Evolutionary conservation across 768 basidiomycete species (phyloP), one percentile per base, ranked within the genome.

Genomic region (Kockovaella imperatae): DNA sequence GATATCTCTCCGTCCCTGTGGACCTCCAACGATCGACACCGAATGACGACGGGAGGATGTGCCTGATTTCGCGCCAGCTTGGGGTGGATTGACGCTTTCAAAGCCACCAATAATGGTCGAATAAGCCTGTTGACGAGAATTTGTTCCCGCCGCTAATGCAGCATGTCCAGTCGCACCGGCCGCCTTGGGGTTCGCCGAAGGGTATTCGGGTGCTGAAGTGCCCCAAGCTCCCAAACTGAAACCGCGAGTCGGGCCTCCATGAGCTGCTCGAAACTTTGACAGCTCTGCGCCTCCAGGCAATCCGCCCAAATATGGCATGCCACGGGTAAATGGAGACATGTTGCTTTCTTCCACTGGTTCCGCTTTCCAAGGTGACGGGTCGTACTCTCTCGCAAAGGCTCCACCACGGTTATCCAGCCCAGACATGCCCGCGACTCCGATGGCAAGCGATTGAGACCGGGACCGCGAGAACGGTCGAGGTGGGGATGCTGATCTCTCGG

Each of bases 1-100:
- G 13, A 68, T 62, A 17, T 67, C 67, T 35, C 69, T 46, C 17
- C 66, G 34, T 17, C 66, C 64, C 15, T 57, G 57, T 2, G 62
- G 62, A 13, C 68, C 66, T 36, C 62, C 57, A 7, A 67, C 65
- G 11, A 70, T 63, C 6, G 67, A 68, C 10, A 70, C 63, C 30
- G 58, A 61, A 36, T 70, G 69, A 28, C 69, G 45, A 14, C 69
- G 45, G 23, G 55, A 59, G 17, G 60, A 63, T 0, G 62, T 55
- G 10, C 69, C 69, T 2, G 64, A 67, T 44, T 48, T 36, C 1
- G 45, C 51, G 5, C 66, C 66, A 34, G 53, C 56, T n/a, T 20
- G n/a, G n/a, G n/a, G n/a, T n/a, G n/a, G 6, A 15, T 29, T 38
- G 15, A 35, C 24, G 13, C 41, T 25, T 3, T 49, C 53, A 28